Evolutionary conservation across 768 basidiomycete species (phyloP).

Genomic region (Punctularia strigosozonata): DNA sequence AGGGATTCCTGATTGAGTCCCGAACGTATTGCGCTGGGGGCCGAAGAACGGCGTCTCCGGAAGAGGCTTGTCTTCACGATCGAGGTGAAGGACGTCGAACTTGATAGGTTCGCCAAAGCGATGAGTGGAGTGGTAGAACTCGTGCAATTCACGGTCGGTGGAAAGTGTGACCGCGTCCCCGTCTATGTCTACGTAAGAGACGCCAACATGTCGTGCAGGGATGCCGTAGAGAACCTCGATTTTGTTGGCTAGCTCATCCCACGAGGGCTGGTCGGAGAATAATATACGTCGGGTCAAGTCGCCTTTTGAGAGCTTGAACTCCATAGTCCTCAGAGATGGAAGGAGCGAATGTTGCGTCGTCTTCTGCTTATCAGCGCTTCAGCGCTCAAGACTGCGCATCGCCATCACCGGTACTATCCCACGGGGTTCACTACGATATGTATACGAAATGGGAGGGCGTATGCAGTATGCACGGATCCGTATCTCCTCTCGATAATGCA

Average conservation of each 20-base stretch:
- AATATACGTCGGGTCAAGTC: constrained; percentile 47
- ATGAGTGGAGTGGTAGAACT: constrained; percentile 38
- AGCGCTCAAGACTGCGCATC: background rate
- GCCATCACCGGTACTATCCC: background rate
- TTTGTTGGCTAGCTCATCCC: constrained; percentile 43
- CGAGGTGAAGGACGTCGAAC: constrained; percentile 53
- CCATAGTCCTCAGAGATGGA: too few relatives aligned
- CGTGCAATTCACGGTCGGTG: constrained; percentile 66
- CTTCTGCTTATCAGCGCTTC: background rate
- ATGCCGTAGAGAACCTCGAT: constrained; percentile 47
- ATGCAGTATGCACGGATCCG: background rate
- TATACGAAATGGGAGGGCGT: background rate
- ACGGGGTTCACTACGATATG: background rate
- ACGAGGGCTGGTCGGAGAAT: constrained; percentile 40
- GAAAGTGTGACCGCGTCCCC: constrained; percentile 69
- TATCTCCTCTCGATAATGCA: background rate
- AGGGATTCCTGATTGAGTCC: constrained; percentile 29
- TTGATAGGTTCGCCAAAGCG: constrained; percentile 29
- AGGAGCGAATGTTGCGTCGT: too few relatives aligned
- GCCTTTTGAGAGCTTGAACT: constrained; percentile 55
- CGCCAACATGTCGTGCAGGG: constrained; percentile 43
- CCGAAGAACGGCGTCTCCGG: constrained; percentile 17
- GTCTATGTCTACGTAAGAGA: constrained; percentile 64
- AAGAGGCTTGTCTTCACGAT: constrained; percentile 18
- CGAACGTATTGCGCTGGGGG: constrained; percentile 48